Evolutionary conservation across 805 yeast genomes (phyloP).

Genomic region (Suhomyces tanzawaensis): DNA sequence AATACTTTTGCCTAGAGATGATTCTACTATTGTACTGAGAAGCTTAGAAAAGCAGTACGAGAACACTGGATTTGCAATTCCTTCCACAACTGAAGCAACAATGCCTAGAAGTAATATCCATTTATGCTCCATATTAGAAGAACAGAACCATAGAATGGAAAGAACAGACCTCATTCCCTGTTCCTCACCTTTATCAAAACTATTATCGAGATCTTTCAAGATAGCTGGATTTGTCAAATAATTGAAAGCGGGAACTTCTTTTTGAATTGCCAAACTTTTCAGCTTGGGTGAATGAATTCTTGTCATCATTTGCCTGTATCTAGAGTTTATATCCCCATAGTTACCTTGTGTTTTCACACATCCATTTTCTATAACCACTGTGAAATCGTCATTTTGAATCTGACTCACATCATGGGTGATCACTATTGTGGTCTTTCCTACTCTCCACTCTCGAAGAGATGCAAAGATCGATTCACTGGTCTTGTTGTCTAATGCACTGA

Average conservation of each 20-base stretch:
- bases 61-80: slow-evolving; percentile 71
- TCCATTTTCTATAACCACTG: slow-evolving; percentile 63
- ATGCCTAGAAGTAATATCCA: slow-evolving; percentile 49
- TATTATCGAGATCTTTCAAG: slow-evolving; percentile 20
- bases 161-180: slow-evolving; percentile 18
- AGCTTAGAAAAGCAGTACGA: slow-evolving; percentile 75
- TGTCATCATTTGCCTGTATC: not conserved
- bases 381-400: slow-evolving; percentile 54
- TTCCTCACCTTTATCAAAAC: slow-evolving; percentile 6
- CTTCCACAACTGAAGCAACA: slow-evolving; percentile 50
- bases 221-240: slow-evolving; percentile 22
- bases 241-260: slow-evolving; percentile 9
- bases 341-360: slow-evolving; percentile 27
- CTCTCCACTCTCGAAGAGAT: slow-evolving; percentile 58
- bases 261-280: no score
- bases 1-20: slow-evolving; percentile 27
- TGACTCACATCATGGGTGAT: slow-evolving; percentile 74
- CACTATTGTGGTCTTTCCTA: slow-evolving; percentile 69
- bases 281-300: not conserved
- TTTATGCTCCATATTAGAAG: slow-evolving; percentile 18
- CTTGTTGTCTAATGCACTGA: slow-evolving; percentile 71
- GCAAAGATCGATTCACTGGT: slow-evolving; percentile 47
- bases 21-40: slow-evolving; percentile 59
- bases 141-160: slow-evolving; percentile 25
- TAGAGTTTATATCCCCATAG: not conserved